Percentiles rank a stretch among this genome's conserved stretches.
phyloP scores from a whole-genome alignment of 331 rosid species.

The Erythrophleum ivorense region DNA sequence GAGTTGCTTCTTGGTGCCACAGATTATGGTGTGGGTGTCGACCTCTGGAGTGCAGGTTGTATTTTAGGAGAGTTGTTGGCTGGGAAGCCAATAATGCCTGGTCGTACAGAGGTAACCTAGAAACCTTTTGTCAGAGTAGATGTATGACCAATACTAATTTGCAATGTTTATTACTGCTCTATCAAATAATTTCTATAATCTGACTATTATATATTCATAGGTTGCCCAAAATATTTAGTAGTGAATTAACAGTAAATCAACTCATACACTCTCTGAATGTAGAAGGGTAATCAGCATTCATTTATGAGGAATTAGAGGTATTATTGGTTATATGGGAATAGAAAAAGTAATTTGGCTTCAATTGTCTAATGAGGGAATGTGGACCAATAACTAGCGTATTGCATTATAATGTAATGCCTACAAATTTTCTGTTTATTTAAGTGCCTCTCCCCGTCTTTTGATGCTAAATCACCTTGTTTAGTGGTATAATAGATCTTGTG shows the following conservation, averaged over 20 bases:
- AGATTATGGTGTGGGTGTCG: constrained; percentile 52
- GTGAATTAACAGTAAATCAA: constrained; percentile 3
- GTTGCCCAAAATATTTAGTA: background rate
- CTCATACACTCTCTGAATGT: constrained; percentile 14
- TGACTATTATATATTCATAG: constrained; percentile 14
- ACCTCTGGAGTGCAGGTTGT: constrained; percentile 68
- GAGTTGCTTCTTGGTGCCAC: constrained; percentile 64
- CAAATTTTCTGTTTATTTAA: constrained; percentile 17
- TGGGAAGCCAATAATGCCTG: constrained; percentile 63
- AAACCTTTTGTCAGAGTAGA: constrained; percentile 1
- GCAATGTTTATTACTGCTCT: constrained; percentile 14
- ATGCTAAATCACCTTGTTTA: constrained; percentile 15
- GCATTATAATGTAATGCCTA: background rate
- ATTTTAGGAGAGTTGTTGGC: constrained; percentile 58
- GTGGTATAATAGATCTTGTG: background rate
- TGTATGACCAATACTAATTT: constrained; percentile 7
- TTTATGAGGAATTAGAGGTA: background rate
- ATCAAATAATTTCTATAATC: background rate
- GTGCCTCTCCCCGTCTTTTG: constrained; percentile 4
- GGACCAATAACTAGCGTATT: background rate
- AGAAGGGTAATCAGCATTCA: background rate
- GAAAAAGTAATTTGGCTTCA: constrained; percentile 1
- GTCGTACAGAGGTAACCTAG: constrained; percentile 57
- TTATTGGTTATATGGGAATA: background rate
- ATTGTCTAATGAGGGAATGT: constrained; percentile 10